Evolutionary conservation across 2,329 filamentous ascomycete species (phyloP), one percentile per base, ranked within the genome.

Genomic region (Calonectria pseudoturangicola): DNA sequence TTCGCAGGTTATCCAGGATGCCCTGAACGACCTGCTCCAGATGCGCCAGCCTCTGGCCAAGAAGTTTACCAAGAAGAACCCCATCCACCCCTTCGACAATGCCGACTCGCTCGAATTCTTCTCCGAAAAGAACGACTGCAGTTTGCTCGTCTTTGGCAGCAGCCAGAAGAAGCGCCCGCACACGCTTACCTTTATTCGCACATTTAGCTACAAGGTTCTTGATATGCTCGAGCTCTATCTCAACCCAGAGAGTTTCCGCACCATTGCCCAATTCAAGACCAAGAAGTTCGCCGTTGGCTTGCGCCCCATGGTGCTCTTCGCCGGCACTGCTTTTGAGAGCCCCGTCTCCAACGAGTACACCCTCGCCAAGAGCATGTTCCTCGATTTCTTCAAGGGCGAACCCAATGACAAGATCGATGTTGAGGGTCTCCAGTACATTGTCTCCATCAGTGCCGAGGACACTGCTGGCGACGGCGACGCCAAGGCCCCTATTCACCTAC

Each of bases 31-130:
- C 80, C 90, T 99, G 70, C 91, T 95, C 85, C 91, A 94, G 62
- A 89, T 99, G 81, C 96, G 96, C 80, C 92, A 94, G 81, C 95
- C 96, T 2, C 89, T 96, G 74, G 93, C 93, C 76, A 93, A 97
- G 85, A 95, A 96, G 78, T 98, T 99, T 87, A 94, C 92, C 85
- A 99, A 98, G 90, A 98, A 98, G 88, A 99, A 99, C 85, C 89
- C 92, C 78, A 93, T 98, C 80, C 95, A 97, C 85, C 97, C 97
- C 2, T 99, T 99, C 85, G 96, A 98, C 84, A 95, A 97, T 83
- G 87, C 94, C 75, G 89, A 93, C 33, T 96, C 94, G 66, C 90
- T 98, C 77, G 95, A 98, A 86, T 99, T 99, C 88, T 96, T 99
- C 88, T 93, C 93, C 75, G 93, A 96, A 83, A 99, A 98, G 88